Conservation (phyloP, 202 grass and related monocot genomes). For the Saccharum hybrid region DNA sequence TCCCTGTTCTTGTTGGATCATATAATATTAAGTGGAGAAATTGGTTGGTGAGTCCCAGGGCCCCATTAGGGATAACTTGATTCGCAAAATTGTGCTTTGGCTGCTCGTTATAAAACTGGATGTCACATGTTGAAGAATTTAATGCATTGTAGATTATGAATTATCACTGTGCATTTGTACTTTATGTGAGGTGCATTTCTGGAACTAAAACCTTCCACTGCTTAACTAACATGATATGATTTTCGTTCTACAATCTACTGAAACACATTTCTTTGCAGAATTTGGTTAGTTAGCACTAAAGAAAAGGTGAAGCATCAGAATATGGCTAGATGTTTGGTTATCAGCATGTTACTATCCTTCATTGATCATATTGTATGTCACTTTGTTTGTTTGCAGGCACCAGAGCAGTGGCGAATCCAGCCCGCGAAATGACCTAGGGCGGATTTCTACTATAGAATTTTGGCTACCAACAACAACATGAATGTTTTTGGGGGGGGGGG, state of each 20-base stretch:
- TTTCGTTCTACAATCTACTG: neutral
- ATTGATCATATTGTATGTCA: slow-evolving; percentile 34
- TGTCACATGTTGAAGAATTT: slow-evolving; percentile 5
- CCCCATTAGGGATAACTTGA: slow-evolving; percentile 6
- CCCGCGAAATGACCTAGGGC: no score
- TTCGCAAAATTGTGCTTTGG: neutral
- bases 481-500: no score
- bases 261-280: neutral
- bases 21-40: neutral
- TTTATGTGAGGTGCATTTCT: slow-evolving; percentile 6
- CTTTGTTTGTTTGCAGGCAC: slow-evolving; percentile 66
- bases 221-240: neutral
- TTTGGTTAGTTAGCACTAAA: slow-evolving; percentile 10
- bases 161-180: neutral
- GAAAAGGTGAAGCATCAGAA: neutral
- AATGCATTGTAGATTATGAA: slow-evolving; percentile 4
- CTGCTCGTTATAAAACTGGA: slow-evolving; percentile 26
- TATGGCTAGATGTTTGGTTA: neutral
- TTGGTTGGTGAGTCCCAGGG: neutral
- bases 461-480: no score
- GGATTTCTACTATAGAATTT: no score
- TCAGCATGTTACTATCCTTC: neutral
- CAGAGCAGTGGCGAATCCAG: no score
- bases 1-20: slow-evolving; percentile 12
- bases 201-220: slow-evolving; percentile 7